These are phyloP conservation scores for Pseudonitzschia multiseries DNA, from an alignment of 108 stramenopile genomes.

Conservation along the genomic window DNA sequence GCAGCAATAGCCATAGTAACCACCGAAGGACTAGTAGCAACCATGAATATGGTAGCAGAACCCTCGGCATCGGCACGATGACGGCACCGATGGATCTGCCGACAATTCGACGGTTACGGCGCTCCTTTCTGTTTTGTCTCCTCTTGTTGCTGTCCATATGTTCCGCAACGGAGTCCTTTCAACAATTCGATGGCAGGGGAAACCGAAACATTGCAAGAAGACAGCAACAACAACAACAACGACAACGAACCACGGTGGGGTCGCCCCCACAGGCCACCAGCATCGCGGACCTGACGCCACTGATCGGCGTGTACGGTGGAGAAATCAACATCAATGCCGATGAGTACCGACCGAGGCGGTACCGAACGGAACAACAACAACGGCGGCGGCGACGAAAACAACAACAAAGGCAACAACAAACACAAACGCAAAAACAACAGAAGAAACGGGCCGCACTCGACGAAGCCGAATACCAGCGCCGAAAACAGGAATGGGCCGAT, in stretches of 20 bases:
- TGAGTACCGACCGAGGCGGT: not conserved
- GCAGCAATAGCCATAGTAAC: no score
- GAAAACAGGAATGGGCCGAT: slow-evolving; percentile 74
- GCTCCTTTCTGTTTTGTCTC: slow-evolving; percentile 6
- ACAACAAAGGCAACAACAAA: no score
- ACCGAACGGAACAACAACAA: not conserved
- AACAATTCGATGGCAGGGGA: not conserved
- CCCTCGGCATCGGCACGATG: not conserved
- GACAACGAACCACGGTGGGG: not conserved
- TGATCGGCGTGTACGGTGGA: not conserved
- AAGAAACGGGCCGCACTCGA: no score
- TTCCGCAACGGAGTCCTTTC: slow-evolving; percentile 12
- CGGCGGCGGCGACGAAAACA: not conserved
- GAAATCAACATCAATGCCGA: not conserved
- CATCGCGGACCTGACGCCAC: not conserved
- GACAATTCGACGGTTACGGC: not conserved
- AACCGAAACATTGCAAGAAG: no score
- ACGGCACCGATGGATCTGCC: not conserved
- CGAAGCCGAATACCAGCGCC: slow-evolving; percentile 56
- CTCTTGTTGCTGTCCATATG: slow-evolving; percentile 8
- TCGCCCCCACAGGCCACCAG: not conserved
- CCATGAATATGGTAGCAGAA: not conserved
- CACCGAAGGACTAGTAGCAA: no score
- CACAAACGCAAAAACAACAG: no score
- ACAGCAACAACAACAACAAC: no score